These are phyloP conservation scores for Phytophthora meadii DNA, from an alignment of 352 stramenopile genomes.

Conservation along the genomic window DNA sequence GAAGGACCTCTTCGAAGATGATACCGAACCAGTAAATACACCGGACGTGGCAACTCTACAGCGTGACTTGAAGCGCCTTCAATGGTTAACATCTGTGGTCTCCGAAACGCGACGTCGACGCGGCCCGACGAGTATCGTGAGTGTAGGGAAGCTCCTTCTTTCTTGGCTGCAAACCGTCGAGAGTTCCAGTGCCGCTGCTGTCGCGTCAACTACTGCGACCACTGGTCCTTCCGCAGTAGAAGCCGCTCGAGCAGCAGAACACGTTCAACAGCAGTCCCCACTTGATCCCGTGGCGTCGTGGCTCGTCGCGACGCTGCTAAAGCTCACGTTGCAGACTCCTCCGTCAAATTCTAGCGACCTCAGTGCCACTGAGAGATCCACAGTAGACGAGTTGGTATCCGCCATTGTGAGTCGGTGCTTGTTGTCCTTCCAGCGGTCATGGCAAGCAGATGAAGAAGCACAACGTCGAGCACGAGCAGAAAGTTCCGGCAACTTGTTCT, in stretches of 20 bases:
- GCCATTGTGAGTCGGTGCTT: constrained; percentile 16
- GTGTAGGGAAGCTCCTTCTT: constrained; percentile 35
- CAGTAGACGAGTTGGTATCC: constrained; percentile 23
- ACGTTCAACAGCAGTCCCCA: constrained; percentile 22
- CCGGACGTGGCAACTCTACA: constrained; percentile 16
- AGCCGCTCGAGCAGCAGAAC: constrained; percentile 17
- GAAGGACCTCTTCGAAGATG: background rate
- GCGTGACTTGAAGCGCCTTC: constrained; percentile 36
- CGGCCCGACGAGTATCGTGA: constrained; percentile 15
- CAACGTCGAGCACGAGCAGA: constrained; percentile 42
- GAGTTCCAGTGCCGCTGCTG: constrained; percentile 33
- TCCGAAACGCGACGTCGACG: constrained; percentile 16
- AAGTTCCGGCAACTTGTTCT: constrained; percentile 55
- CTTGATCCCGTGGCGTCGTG: constrained; percentile 43
- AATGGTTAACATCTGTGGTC: constrained; percentile 37
- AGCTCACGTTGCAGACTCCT: constrained; percentile 33
- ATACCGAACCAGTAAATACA: background rate
- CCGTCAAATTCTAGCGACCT: constrained; percentile 14
- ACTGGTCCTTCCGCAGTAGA: constrained; percentile 10
- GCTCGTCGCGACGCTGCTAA: constrained; percentile 54
- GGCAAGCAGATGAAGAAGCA: constrained; percentile 49
- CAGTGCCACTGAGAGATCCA: constrained; percentile 12
- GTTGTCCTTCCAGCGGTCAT: constrained; percentile 53
- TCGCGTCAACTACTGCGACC: constrained; percentile 4
- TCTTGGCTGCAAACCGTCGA: constrained; percentile 51